Conservation (phyloP, 352 stramenopile species). For the Pythium volutum region DNA sequence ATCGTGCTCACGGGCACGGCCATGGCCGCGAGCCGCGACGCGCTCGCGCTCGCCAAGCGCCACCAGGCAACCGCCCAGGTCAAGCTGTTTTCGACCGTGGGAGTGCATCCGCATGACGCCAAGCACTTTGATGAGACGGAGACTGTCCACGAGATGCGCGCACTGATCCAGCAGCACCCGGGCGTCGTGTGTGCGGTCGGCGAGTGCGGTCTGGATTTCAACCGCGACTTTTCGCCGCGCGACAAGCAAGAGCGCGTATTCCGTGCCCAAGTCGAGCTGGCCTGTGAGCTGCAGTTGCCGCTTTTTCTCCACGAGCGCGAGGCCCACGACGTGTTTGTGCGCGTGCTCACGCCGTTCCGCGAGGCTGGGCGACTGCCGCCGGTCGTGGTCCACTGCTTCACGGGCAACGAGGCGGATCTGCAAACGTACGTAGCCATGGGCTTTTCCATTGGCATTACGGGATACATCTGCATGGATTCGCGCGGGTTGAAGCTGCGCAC, state of each 20-base stretch:
- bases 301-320: slow-evolving; percentile 93
- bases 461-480: slow-evolving; percentile 63
- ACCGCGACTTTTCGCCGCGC: slow-evolving; percentile 91
- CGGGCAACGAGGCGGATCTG: slow-evolving; percentile 47
- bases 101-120: slow-evolving; percentile 93
- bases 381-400: slow-evolving; percentile 78
- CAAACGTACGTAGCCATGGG: slow-evolving; percentile 54
- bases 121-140: slow-evolving; percentile 61
- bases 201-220: slow-evolving; percentile 96
- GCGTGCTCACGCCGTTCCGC: slow-evolving; percentile 48
- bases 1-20: slow-evolving; percentile 89
- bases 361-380: slow-evolving; percentile 35
- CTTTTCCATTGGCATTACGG: slow-evolving; percentile 75
- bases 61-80: slow-evolving; percentile 18
- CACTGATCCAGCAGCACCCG: slow-evolving; percentile 35
- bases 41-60: slow-evolving; percentile 36
- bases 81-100: slow-evolving; percentile 87
- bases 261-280: slow-evolving; percentile 85
- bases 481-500: slow-evolving; percentile 42
- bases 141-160: slow-evolving; percentile 39
- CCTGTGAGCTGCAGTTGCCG: slow-evolving; percentile 77
- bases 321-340: slow-evolving; percentile 51
- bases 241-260: slow-evolving; percentile 90
- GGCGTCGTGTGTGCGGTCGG: slow-evolving; percentile 88
- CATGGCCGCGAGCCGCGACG: slow-evolving; percentile 34